Evolutionary conservation across 2,329 filamentous ascomycete genomes (phyloP), one percentile per base, ranked within the genome.

Genomic region (Coniochaeta prunicola): DNA sequence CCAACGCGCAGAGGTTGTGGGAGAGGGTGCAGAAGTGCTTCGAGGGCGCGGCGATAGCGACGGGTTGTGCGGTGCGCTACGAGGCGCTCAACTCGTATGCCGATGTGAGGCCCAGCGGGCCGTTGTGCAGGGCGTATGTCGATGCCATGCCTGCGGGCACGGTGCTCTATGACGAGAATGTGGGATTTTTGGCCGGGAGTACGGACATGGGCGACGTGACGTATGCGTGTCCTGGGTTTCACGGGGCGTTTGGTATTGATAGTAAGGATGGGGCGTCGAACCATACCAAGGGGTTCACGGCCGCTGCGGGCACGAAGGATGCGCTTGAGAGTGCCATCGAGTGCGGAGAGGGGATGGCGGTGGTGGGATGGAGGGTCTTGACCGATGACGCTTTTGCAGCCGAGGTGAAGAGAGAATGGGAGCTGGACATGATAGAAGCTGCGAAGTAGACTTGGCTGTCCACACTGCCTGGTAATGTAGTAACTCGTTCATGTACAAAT

Each of bases 181-280:
- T 57, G 15, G 69, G 70, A 53, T 67, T 72, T 26, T 58, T 71
- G 7, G 67, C 66, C 34, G 70, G 69, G 26, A 70, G 69, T 31
- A 72, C 70, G 7, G 70, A 73, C 48, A 72, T 69, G 76, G 76
- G 76, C 1, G 74, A 78, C 59, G 74, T 78, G 4, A 76, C 73
- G 15, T 77, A 78, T 57, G 71, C 70, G 28, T 72, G 76, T 13
- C 75, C 76, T 1, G 74, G 74, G 0, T 77, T 77, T 61, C 74
- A 77, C 57, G 74, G 73, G 1, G 70, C 71, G 10, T 77, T 78
- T 61, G 71, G 70, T 21, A 77, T 78, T 55, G 67, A 66, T 4
- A 68, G 69, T 0, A 66, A 71, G 15, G 61, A 63, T 60, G 69
- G 70, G 61, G 65, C 66, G 48, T 71, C 73, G 31, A 78, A 77